Evolutionary conservation across 2,329 filamentous ascomycete genomes (phyloP).

Genomic region (Metarhizium sp.): DNA sequence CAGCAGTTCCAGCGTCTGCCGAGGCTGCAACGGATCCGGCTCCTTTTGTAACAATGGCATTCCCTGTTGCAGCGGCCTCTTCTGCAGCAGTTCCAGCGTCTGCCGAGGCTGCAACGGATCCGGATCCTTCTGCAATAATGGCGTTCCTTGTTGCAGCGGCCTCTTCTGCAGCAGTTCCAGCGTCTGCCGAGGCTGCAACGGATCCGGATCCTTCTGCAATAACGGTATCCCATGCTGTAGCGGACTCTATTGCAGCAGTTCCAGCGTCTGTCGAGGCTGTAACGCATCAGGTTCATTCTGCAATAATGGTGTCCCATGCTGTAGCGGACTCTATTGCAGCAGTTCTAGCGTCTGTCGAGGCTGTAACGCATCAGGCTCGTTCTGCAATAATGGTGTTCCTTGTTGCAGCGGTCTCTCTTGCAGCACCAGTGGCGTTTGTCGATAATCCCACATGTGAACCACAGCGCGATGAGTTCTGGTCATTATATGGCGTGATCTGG

Average conservation of each 20-base stretch:
- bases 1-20: conserved; percentile 3
- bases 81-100: conserved; percentile 4
- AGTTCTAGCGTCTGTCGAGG: background rate
- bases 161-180: conserved; percentile 5
- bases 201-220: conserved; percentile 6
- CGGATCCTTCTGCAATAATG: conserved; percentile 6
- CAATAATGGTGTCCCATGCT: conserved; percentile 7
- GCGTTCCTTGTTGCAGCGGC: conserved; percentile 4
- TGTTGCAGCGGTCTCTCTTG: conserved; percentile 5
- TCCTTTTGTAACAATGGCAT: conserved; percentile 8
- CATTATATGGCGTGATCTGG: too few relatives aligned
- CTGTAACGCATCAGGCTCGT: conserved; percentile 5
- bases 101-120: conserved; percentile 2
- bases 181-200: conserved; percentile 3
- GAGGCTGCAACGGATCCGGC: conserved; percentile 2
- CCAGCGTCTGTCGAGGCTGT: conserved; percentile 2
- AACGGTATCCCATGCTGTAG: conserved; percentile 6
- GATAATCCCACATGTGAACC: background rate
- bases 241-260: conserved; percentile 4
- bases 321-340: conserved; percentile 5
- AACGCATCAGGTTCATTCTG: conserved; percentile 5
- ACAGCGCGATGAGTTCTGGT: too few relatives aligned
- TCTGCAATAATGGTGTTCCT: conserved; percentile 7
- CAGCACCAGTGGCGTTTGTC: background rate
- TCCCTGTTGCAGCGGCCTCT: conserved; percentile 5